These are phyloP conservation scores for Crepidotus variabilis DNA, from an alignment of 768 basidiomycete species.

Conservation along the genomic window DNA sequence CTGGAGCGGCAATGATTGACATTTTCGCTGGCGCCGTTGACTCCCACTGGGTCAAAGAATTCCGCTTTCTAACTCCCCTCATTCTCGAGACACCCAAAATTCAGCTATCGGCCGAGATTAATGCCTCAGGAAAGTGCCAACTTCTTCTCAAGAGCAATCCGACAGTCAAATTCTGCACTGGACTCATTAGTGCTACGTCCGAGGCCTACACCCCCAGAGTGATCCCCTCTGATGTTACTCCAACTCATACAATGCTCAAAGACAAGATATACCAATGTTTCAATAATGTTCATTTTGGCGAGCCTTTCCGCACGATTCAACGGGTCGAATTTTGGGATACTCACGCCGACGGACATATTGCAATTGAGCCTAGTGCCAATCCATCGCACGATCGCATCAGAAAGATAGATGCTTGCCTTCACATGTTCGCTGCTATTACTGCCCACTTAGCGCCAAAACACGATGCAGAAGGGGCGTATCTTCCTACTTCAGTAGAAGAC, in stretches of 20 bases:
- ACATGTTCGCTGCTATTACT: slow-evolving; percentile 28
- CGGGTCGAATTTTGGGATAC: slow-evolving; percentile 25
- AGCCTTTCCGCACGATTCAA: slow-evolving; percentile 26
- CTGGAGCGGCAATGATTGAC: slow-evolving; percentile 30
- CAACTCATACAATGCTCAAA: slow-evolving; percentile 24
- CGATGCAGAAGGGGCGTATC: slow-evolving; percentile 24
- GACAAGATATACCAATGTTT: slow-evolving; percentile 26
- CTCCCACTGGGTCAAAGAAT: slow-evolving; percentile 19
- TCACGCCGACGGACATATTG: slow-evolving; percentile 26
- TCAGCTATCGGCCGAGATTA: slow-evolving; percentile 19
- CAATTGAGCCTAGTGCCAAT: slow-evolving; percentile 16
- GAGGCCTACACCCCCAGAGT: slow-evolving; percentile 10
- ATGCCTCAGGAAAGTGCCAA: slow-evolving; percentile 18
- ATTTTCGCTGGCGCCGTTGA: slow-evolving; percentile 20
- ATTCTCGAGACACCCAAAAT: slow-evolving; percentile 22
- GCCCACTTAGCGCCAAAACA: slow-evolving; percentile 19
- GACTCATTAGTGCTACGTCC: slow-evolving; percentile 15
- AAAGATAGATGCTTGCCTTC: slow-evolving; percentile 31
- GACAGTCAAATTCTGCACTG: slow-evolving; percentile 26
- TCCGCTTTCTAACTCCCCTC: slow-evolving; percentile 28
- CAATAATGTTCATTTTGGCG: slow-evolving; percentile 30
- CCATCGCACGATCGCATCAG: slow-evolving; percentile 26
- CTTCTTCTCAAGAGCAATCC: slow-evolving; percentile 18
- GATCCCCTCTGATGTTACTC: slow-evolving; percentile 15
- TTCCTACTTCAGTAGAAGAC: slow-evolving; percentile 29